Percentiles rank a stretch among this genome's conserved stretches.
phyloP scores from a whole-genome alignment of 352 stramenopile species.

The Phytopythium boreale region DNA sequence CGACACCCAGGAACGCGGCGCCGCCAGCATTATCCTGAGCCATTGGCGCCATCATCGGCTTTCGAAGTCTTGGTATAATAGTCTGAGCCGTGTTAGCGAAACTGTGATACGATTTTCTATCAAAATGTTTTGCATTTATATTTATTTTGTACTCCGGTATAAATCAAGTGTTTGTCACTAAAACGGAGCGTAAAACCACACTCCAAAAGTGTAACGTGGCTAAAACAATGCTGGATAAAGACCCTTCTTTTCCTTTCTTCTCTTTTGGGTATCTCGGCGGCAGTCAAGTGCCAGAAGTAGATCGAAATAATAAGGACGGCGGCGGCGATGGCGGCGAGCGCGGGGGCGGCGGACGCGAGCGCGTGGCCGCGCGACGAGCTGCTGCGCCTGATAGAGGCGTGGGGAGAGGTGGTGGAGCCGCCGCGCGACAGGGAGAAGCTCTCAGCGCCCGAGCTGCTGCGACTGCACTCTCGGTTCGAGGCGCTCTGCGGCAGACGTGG shows the following conservation, averaged over 20 bases:
- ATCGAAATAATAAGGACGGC: slow-evolving; percentile 7
- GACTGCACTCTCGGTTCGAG: slow-evolving; percentile 16
- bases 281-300: not conserved
- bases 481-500: slow-evolving; percentile 16
- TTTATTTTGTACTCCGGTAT: too few relatives aligned
- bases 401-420: slow-evolving; percentile 16
- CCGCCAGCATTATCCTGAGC: not conserved
- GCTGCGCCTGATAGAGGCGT: slow-evolving; percentile 25
- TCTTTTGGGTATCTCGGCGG: not conserved
- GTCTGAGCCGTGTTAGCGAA: too few relatives aligned
- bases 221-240: not conserved
- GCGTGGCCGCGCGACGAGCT: slow-evolving; percentile 35
- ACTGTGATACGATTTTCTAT: too few relatives aligned
- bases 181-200: not conserved
- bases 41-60: not conserved
- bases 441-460: slow-evolving; percentile 11
- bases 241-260: not conserved
- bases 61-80: not conserved
- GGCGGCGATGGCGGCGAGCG: not conserved
- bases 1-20: slow-evolving; percentile 5
- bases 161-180: not conserved
- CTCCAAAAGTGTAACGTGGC: not conserved
- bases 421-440: slow-evolving; percentile 31
- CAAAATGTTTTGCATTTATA: too few relatives aligned
- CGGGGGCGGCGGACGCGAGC: slow-evolving; percentile 13